These are phyloP conservation scores for Mortierella claussenii DNA, from an alignment of 192 early-diverging fungal genomes.

Conservation along the genomic window DNA sequence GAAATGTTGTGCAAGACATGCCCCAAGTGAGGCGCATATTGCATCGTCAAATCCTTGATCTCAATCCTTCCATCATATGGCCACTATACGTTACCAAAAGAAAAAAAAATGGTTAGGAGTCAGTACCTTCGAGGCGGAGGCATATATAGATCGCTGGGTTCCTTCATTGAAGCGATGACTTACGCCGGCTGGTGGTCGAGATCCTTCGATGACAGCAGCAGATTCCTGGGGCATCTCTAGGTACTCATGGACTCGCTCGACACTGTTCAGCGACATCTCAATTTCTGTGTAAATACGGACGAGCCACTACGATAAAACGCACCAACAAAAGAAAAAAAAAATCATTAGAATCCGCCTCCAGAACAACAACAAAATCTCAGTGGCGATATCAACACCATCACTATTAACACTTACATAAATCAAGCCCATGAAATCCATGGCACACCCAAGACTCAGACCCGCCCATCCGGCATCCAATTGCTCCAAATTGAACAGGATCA, in stretches of 20 bases:
- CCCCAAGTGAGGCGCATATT: constrained; percentile 75
- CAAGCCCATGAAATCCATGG: constrained; percentile 72
- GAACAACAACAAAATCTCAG: no score
- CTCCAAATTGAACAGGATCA: constrained; percentile 64
- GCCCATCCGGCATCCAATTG: constrained; percentile 81
- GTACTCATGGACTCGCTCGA: constrained; percentile 90
- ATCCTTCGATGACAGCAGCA: constrained; percentile 60
- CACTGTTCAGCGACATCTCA: constrained; percentile 86
- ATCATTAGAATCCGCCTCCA: no score
- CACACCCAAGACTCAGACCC: constrained; percentile 86
- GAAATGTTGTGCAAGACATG: constrained; percentile 83
- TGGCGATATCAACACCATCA: no score
- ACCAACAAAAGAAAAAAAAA: constrained; percentile 3
- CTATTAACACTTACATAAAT: constrained; percentile 56
- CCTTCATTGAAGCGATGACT: no score
- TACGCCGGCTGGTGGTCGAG: constrained; percentile 62
- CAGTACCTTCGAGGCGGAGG: no score
- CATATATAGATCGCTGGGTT: no score
- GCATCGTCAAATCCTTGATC: constrained; percentile 75
- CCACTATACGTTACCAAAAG: constrained; percentile 60
- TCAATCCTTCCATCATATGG: constrained; percentile 78
- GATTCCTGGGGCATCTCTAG: constrained; percentile 83
- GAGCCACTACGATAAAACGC: constrained; percentile 18
- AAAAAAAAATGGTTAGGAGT: background rate
- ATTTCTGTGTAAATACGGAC: constrained; percentile 71